Base-by-base conservation (phyloP, 2,329 filamentous ascomycete species). In the Aspergillus quadricinctus region DNA sequence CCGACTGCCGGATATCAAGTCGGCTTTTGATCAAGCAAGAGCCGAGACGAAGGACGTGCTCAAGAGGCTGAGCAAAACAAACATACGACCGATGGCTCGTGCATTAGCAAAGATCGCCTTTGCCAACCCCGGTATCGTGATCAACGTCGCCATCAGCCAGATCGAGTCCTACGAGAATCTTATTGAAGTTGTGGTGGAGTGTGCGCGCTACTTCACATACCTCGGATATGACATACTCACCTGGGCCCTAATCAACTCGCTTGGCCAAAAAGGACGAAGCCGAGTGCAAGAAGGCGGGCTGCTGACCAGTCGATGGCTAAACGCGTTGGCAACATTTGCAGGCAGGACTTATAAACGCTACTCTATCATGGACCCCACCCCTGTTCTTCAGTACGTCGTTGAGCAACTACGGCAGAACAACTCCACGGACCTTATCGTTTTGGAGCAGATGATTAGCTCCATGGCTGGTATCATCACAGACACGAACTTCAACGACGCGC, bases 101-200 rank as follows among this genome's bases (percentile, higher is more conserved):
- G 86, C 87, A 40, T 81, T 99, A 29, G 92, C 93, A 8, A 97
- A 97, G 74, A 89, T 92, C n/a, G 92, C 92, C 27, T 89, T 91
- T 66, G 87, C 91, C 1, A 94, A 91, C 46, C 95, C 94, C 1
- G 93, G 93, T 27, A 83, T 96, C 55, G 92, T 97, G 25, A 96
- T 97, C 77, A 87, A 87, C 66, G 89, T 93, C 55, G 91, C 92
- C 6, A 85, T 99, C 56, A 87, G 87, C 60, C 92, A 97, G 72
- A 90, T 97, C 57, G 92, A 99, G 73, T 88, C 89, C 0, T 99
- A 99, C 71, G 89, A 89, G 69, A 99, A 97, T 69, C 82, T 99
- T 58, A 96, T 96, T 55, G 90, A 96, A 59, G 90, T 91, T 4
- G 90, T 99, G 59, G 92, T 97, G 14, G 92, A 97, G 70, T 97